A percentile compares a stretch with the other conserved stretches of the same genome.
These are phyloP conservation scores for Hypomyces rosellus DNA, from an alignment of 2,329 filamentous ascomycete species.

Conservation along the genomic window DNA sequence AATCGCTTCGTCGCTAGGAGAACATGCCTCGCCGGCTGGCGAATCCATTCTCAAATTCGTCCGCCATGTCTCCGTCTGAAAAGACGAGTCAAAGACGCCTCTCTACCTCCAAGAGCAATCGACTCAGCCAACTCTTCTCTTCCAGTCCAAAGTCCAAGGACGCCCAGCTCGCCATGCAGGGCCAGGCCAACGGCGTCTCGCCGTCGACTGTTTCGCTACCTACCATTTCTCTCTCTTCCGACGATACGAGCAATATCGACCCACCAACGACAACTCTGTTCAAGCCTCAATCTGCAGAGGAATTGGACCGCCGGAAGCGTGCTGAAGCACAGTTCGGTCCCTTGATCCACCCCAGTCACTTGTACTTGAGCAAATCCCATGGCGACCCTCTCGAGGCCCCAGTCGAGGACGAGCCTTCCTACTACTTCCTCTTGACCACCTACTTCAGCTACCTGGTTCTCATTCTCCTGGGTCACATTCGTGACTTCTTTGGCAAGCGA, in stretches of 20 bases:
- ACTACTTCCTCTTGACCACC: conserved; percentile 94
- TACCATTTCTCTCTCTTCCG: conserved; percentile 82
- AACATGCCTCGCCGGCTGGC: conserved; percentile 53
- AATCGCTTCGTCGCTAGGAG: conserved; percentile 25
- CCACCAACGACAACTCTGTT: conserved; percentile 73
- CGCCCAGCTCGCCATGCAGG: conserved; percentile 59
- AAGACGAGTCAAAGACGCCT: conserved; percentile 50
- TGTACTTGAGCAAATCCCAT: conserved; percentile 83
- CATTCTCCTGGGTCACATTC: conserved; percentile 89
- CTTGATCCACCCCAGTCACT: conserved; percentile 69
- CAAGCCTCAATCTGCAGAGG: conserved; percentile 78
- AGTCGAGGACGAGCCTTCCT: conserved; percentile 89
- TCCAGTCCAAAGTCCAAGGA: conserved; percentile 70
- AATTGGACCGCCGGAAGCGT: conserved; percentile 67
- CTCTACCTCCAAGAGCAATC: conserved; percentile 64
- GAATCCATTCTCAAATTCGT: conserved; percentile 49
- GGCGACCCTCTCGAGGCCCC: conserved; percentile 75
- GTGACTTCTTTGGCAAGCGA: conserved; percentile 96
- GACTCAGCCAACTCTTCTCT: conserved; percentile 77
- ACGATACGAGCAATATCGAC: conserved; percentile 62
- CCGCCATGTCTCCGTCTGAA: conserved; percentile 41
- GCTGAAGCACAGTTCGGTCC: conserved; percentile 90
- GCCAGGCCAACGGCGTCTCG: conserved; percentile 53
- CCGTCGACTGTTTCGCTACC: conserved; percentile 72
- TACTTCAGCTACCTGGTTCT: conserved; percentile 97